These are phyloP conservation scores for Steccherinum ochraceum DNA, from an alignment of 768 basidiomycete genomes.

Conservation along the genomic window DNA sequence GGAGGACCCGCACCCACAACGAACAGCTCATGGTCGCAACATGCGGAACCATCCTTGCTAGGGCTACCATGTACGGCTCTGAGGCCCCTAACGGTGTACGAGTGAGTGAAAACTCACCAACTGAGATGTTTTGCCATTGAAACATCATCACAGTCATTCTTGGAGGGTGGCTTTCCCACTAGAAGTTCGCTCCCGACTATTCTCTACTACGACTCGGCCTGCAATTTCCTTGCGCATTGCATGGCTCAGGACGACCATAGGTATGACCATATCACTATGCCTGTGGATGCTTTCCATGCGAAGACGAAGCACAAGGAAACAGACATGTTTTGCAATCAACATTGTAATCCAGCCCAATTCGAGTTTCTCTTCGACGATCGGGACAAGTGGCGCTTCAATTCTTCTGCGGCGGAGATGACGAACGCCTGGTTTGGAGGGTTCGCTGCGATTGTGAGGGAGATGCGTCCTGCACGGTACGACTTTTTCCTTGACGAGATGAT, in stretches of 20 bases:
- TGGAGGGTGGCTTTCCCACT: constrained; percentile 4
- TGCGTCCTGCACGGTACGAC: constrained; percentile 17
- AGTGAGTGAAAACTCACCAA: too few species aligned
- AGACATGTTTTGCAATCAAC: constrained; percentile 16
- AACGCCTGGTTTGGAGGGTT: constrained; percentile 34
- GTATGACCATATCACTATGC: constrained; percentile 17
- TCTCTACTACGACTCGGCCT: constrained; percentile 24
- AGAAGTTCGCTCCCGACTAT: constrained; percentile 12
- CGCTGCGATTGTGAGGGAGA: constrained; percentile 27
- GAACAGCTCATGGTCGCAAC: constrained; percentile 21
- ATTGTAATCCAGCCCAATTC: constrained; percentile 26
- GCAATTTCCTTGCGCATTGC: constrained; percentile 10
- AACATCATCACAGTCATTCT: constrained; percentile 5
- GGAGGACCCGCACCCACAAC: constrained; percentile 20
- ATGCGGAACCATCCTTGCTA: constrained; percentile 14
- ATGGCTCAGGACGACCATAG: constrained; percentile 8
- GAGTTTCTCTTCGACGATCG: constrained; percentile 23
- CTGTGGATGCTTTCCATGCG: constrained; percentile 30
- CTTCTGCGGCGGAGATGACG: constrained; percentile 28
- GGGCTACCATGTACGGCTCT: constrained; percentile 19
- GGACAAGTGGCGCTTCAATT: constrained; percentile 29
- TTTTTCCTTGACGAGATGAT: constrained; percentile 27
- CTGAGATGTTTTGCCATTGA: too few species aligned
- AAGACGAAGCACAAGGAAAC: constrained; percentile 26
- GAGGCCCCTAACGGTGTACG: constrained; percentile 12